phyloP scores from a whole-genome alignment of 306 rosid species.

The Prinsepia uniflora region DNA sequence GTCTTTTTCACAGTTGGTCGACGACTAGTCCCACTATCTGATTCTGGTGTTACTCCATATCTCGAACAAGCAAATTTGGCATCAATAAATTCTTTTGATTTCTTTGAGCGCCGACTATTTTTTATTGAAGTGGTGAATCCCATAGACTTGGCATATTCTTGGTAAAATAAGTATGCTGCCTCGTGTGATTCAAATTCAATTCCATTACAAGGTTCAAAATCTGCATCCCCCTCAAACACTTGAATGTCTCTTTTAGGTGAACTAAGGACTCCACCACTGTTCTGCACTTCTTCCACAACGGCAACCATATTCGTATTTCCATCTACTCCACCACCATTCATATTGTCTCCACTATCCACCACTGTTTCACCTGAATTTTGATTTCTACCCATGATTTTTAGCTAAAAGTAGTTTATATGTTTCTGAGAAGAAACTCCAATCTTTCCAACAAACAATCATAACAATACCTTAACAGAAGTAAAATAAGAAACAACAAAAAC shows the following conservation, averaged over 20 bases:
- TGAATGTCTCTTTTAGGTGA: slow-evolving; percentile 50
- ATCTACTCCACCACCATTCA: slow-evolving; percentile 30
- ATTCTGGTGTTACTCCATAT: slow-evolving; percentile 87
- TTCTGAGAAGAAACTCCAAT: neutral
- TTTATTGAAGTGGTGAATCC: slow-evolving; percentile 92
- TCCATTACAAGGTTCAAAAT: slow-evolving; percentile 73
- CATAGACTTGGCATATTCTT: slow-evolving; percentile 94
- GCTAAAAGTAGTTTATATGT: slow-evolving; percentile 15
- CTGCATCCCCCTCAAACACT: slow-evolving; percentile 63
- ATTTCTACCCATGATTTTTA: slow-evolving; percentile 25
- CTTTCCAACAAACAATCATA: slow-evolving; percentile 1
- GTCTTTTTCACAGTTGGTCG: slow-evolving; percentile 92
- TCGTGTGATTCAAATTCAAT: slow-evolving; percentile 83
- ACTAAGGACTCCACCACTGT: slow-evolving; percentile 33
- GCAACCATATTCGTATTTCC: slow-evolving; percentile 54
- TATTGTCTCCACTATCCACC: slow-evolving; percentile 31
- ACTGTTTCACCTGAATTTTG: slow-evolving; percentile 16
- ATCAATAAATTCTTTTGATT: slow-evolving; percentile 87
- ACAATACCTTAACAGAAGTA: slow-evolving; percentile 3
- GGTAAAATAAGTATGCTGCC: slow-evolving; percentile 77
- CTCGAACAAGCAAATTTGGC: slow-evolving; percentile 95
- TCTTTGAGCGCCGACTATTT: slow-evolving; percentile 95
- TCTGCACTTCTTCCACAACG: slow-evolving; percentile 49
- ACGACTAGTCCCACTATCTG: slow-evolving; percentile 76
- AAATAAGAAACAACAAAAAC: neutral